phyloP scores from a whole-genome alignment of 2,329 filamentous ascomycete genomes.

The Arthroderma sp. region DNA sequence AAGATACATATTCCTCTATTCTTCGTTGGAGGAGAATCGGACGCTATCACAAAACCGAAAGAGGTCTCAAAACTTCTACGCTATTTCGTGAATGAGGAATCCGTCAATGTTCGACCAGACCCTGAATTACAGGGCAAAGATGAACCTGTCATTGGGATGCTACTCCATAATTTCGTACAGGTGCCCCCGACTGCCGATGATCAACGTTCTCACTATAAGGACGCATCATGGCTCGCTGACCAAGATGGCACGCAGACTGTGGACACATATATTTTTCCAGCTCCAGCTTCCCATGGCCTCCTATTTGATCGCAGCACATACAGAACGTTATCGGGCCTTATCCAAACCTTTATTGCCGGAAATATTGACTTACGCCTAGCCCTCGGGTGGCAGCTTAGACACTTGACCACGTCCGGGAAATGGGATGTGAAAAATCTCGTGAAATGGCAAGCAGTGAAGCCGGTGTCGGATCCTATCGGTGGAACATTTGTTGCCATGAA shows the following conservation, averaged over 20 bases:
- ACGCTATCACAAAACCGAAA: conserved; percentile 59
- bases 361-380: conserved; percentile 67
- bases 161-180: not conserved
- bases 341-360: conserved; percentile 66
- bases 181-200: not conserved
- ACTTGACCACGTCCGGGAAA: conserved; percentile 79
- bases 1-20: conserved; percentile 62
- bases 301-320: conserved; percentile 67
- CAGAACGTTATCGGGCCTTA: conserved; percentile 64
- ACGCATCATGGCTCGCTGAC: not conserved
- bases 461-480: conserved; percentile 67
- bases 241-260: conserved; percentile 34
- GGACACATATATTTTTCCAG: conserved; percentile 57
- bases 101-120: not conserved
- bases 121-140: not conserved
- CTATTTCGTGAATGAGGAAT: conserved; percentile 15
- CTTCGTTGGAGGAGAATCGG: conserved; percentile 64
- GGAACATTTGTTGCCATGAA: conserved; percentile 81
- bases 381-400: conserved; percentile 80
- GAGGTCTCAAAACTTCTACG: conserved; percentile 57
- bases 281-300: conserved; percentile 70
- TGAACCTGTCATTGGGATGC: conserved; percentile 3
- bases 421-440: conserved; percentile 96
- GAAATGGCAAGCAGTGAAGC: conserved; percentile 73
- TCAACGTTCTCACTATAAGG: not conserved